Base-by-base conservation (phyloP, 1,284 basidiomycete species). In the Ustilago hordei region DNA sequence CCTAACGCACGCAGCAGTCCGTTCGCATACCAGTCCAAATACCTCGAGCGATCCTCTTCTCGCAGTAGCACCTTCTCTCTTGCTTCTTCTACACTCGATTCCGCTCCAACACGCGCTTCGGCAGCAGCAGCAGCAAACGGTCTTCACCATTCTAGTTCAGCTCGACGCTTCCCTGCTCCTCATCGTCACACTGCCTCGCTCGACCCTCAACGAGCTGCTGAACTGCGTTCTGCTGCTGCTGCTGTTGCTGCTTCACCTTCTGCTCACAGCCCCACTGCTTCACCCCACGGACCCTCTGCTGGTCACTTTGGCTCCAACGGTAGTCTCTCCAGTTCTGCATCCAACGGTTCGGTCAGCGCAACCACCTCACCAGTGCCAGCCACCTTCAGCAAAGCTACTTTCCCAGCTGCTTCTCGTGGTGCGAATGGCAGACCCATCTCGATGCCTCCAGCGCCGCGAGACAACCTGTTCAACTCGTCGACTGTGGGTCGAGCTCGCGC, bases 21-120 rank as follows among this genome's bases (percentile, higher is more conserved):
- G 7, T 84, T 84, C 55, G 80, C 80, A 2, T 84, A 84, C 56
- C 82, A 84, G 64, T 71, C 75, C 57, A 81, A 80, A 35, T 76
- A 82, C 61, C 73, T 84, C 59, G 82, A 84, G 31, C 76, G 82
- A 17, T 81, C 80, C 55, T 35, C 68, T 8, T 84, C 82, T 7
- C 68, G 68, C n/a, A 76, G 79, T 64, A 73, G 74, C 70, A 71
- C 72, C 53, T 80, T 83, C 54, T 82, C 80, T 12, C 80, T 81
- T 59, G 50, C 75, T 34, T 64, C 75, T 34, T 64, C 66, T 28
- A 50, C 72, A 5, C 12, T 60, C 56, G 77, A 70, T 39, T 38
- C 45, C 11, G 15, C 41, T 6, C 38, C 43, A 12, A 15, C 43
- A n/a, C 60, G 54, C 34, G 43, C 32, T 19, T 47, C 65, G 15